Percentiles rank a stretch among this genome's conserved stretches.
Evolutionary conservation across 495 filamentous ascomycete species (phyloP).

Genomic region (Aspergillus cristatus): DNA sequence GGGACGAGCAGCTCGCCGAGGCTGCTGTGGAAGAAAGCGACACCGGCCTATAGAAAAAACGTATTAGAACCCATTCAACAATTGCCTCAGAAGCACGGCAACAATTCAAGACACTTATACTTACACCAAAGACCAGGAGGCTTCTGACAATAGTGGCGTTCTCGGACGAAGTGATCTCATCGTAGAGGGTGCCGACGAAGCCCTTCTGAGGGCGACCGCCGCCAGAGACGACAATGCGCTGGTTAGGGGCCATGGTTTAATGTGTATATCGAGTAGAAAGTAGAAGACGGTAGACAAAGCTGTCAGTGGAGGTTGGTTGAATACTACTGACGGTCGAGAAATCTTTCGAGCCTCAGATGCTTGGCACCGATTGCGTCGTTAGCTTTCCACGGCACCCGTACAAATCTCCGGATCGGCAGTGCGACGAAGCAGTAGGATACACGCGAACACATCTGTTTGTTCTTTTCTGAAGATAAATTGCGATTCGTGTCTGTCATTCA

Average conservation of each 20-base stretch:
- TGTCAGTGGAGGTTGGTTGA: conserved; percentile 2
- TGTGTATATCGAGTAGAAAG: conserved; percentile 1
- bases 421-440: conserved; percentile 6
- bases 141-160: conserved; percentile 69
- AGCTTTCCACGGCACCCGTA: conserved; percentile 29
- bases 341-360: conserved; percentile 26
- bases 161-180: conserved; percentile 58
- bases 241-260: conserved; percentile 32
- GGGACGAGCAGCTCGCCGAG: conserved; percentile 68
- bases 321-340: conserved; percentile 24
- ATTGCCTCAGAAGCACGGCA: neutral
- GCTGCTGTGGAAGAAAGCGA: conserved; percentile 65
- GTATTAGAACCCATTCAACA: conserved; percentile 9
- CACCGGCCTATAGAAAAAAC: conserved; percentile 46
- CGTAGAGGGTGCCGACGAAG: conserved; percentile 45
- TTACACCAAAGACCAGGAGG: conserved; percentile 62
- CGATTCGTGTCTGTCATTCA: no score
- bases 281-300: conserved; percentile 2
- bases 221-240: conserved; percentile 25
- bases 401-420: conserved; percentile 21
- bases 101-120: conserved; percentile 17
- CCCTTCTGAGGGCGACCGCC: conserved; percentile 32
- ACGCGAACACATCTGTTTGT: no score
- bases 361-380: conserved; percentile 33
- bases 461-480: neutral